phyloP scores from a whole-genome alignment of 2,329 filamentous ascomycete genomes.

The Pyrenophora teres region DNA sequence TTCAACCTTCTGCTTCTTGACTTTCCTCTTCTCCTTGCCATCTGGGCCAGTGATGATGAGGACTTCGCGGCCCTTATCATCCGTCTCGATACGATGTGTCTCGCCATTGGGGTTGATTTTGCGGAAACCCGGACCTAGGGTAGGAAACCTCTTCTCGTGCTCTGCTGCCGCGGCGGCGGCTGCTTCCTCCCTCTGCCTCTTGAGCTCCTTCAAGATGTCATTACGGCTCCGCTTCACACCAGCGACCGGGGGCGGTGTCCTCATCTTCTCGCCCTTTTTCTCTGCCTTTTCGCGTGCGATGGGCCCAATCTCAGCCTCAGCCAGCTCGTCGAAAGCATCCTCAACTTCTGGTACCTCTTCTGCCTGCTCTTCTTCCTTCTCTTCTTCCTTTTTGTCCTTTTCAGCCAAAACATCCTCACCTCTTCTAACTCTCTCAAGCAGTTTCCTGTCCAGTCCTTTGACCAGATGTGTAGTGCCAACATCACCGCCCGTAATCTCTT shows the following conservation, averaged over 20 bases:
- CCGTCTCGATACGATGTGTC: slow-evolving; percentile 60
- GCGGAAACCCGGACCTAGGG: slow-evolving; percentile 60
- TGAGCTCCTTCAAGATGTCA: slow-evolving; percentile 64
- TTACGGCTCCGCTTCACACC: slow-evolving; percentile 61
- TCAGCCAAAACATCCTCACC: slow-evolving; percentile 61
- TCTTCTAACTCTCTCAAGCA: slow-evolving; percentile 70
- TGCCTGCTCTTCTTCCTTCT: slow-evolving; percentile 27
- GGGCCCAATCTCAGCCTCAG: slow-evolving; percentile 70
- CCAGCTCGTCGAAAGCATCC: slow-evolving; percentile 58
- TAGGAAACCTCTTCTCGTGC: slow-evolving; percentile 48
- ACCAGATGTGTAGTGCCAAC: slow-evolving; percentile 81
- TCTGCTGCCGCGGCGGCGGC: slow-evolving; percentile 51
- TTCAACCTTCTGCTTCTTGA: slow-evolving; percentile 57
- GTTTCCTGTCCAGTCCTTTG: slow-evolving; percentile 86
- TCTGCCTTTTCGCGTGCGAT: slow-evolving; percentile 63
- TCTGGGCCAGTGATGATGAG: slow-evolving; percentile 63
- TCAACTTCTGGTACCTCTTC: slow-evolving; percentile 45
- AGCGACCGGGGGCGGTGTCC: slow-evolving; percentile 48
- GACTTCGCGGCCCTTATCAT: slow-evolving; percentile 61
- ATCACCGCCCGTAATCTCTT: slow-evolving; percentile 81
- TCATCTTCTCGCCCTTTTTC: slow-evolving; percentile 59
- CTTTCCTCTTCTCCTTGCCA: slow-evolving; percentile 65
- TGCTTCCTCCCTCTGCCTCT: slow-evolving; percentile 57
- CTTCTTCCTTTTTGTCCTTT: slow-evolving; percentile 43
- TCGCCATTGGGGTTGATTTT: slow-evolving; percentile 57